Evolutionary conservation across 345 rosid species (phyloP).

Genomic region (Iberis pinnata): DNA sequence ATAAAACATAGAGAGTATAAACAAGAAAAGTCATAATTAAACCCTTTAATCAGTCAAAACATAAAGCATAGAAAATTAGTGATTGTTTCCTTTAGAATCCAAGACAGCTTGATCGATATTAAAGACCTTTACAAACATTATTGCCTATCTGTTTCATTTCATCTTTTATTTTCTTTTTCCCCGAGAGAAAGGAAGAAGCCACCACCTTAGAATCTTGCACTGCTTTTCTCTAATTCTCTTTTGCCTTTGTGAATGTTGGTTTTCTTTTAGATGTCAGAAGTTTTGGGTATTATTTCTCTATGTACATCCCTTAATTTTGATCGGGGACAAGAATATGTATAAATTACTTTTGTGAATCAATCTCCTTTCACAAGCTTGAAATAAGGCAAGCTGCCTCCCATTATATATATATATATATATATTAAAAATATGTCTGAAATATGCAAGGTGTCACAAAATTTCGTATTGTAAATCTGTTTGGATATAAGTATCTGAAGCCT

Average conservation of each 20-base stretch:
- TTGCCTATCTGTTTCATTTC: slow-evolving; percentile 25
- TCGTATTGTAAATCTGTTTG: too few relatives aligned
- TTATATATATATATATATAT: too few relatives aligned
- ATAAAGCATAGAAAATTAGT: slow-evolving; percentile 16
- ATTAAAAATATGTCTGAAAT: too few relatives aligned
- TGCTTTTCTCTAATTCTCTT: slow-evolving; percentile 23
- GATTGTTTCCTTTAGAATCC: slow-evolving; percentile 24
- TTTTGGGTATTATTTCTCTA: slow-evolving; percentile 8
- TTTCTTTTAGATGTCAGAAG: slow-evolving; percentile 9
- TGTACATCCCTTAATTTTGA: slow-evolving; percentile 17
- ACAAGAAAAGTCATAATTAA: neutral
- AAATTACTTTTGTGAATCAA: slow-evolving; percentile 19
- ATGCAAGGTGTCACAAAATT: too few relatives aligned
- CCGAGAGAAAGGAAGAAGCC: slow-evolving; percentile 30
- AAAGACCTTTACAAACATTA: slow-evolving; percentile 20
- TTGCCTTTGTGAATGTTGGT: slow-evolving; percentile 24
- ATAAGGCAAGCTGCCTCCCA: neutral
- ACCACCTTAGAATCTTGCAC: slow-evolving; percentile 24
- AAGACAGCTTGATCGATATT: slow-evolving; percentile 28
- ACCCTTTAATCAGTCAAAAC: slow-evolving; percentile 7
- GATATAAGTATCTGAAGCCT: too few relatives aligned
- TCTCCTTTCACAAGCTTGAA: slow-evolving; percentile 12
- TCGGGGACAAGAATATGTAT: slow-evolving; percentile 14
- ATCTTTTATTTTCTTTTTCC: slow-evolving; percentile 19
- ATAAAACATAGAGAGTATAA: neutral